phyloP scores from a whole-genome alignment of 768 basidiomycete genomes.

The Suillus cothurnatus region DNA sequence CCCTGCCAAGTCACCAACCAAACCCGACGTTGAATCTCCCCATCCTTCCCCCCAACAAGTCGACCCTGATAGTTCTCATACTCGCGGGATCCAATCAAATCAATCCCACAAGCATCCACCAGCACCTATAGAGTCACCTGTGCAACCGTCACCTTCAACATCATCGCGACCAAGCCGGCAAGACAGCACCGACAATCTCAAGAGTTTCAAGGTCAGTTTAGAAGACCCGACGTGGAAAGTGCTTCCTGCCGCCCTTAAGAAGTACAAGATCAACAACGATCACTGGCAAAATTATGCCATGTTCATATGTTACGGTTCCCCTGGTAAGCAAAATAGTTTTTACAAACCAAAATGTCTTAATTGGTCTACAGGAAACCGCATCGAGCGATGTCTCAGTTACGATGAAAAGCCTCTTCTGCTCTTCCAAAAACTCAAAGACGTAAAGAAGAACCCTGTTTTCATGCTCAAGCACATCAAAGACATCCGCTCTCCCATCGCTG shows the following conservation, averaged over 20 bases:
- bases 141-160: conserved; percentile 26
- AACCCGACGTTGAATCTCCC: conserved; percentile 72
- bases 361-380: conserved; percentile 56
- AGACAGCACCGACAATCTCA: conserved; percentile 74
- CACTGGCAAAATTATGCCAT: conserved; percentile 99
- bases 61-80: conserved; percentile 64
- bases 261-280: conserved; percentile 98
- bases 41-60: conserved; percentile 76
- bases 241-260: conserved; percentile 95
- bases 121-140: conserved; percentile 32
- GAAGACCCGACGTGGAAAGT: conserved; percentile 99
- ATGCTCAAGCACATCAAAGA: conserved; percentile 96
- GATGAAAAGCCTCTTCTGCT: conserved; percentile 97
- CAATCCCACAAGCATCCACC: conserved; percentile 37
- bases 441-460: conserved; percentile 97
- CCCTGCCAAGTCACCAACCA: conserved; percentile 80
- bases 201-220: conserved; percentile 96
- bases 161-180: conserved; percentile 46
- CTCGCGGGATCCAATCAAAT: conserved; percentile 30
- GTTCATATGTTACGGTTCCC: conserved; percentile 97
- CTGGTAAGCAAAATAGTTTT: conserved; percentile 54
- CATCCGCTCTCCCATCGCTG: conserved; percentile 94
- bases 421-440: conserved; percentile 97
- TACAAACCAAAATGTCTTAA: neutral
- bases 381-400: conserved; percentile 94